Percentiles rank a stretch among this genome's conserved stretches.
Conservation (phyloP, 768 basidiomycete genomes). For the Amanita polypyramis region DNA sequence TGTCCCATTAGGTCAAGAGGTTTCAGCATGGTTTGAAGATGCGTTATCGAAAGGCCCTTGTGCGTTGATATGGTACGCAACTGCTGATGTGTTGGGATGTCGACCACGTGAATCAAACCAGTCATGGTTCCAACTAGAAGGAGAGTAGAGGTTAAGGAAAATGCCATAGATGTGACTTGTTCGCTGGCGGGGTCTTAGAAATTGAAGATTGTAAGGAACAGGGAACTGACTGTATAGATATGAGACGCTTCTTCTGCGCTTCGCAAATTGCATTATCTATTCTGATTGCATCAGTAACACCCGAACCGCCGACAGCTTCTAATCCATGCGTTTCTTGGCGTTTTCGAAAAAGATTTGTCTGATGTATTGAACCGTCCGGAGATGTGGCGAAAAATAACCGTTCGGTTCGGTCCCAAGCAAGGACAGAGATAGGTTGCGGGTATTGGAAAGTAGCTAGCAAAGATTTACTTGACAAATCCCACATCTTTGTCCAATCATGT, state of each 20-base stretch:
- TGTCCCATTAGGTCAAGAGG: conserved; percentile 85
- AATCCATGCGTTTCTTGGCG: conserved; percentile 39
- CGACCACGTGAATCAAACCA: conserved; percentile 72
- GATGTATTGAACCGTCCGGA: conserved; percentile 61
- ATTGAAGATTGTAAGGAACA: conserved; percentile 2
- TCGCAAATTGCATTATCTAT: conserved; percentile 44
- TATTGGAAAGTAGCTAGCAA: conserved; percentile 85
- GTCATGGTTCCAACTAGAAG: conserved; percentile 74
- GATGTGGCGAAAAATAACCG: conserved; percentile 85
- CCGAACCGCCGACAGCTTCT: conserved; percentile 71
- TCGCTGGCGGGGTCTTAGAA: conserved; percentile 35
- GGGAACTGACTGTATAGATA: conserved; percentile 52
- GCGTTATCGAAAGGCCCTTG: conserved; percentile 59
- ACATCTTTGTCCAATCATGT: conserved; percentile 39
- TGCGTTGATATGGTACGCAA: conserved; percentile 71
- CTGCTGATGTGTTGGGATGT: conserved; percentile 84
- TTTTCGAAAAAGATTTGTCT: conserved; percentile 69
- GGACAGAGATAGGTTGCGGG: conserved; percentile 57
- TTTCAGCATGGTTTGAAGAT: conserved; percentile 69
- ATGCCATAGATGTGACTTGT: conserved; percentile 57
- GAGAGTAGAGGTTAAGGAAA: conserved; percentile 69
- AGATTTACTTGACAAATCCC: conserved; percentile 67
- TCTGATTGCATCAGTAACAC: conserved; percentile 58
- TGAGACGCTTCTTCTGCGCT: conserved; percentile 45
- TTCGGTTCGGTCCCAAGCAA: conserved; percentile 80